phyloP scores from a whole-genome alignment of 1,139 yeast genomes.

The Eremothecium coryli region DNA sequence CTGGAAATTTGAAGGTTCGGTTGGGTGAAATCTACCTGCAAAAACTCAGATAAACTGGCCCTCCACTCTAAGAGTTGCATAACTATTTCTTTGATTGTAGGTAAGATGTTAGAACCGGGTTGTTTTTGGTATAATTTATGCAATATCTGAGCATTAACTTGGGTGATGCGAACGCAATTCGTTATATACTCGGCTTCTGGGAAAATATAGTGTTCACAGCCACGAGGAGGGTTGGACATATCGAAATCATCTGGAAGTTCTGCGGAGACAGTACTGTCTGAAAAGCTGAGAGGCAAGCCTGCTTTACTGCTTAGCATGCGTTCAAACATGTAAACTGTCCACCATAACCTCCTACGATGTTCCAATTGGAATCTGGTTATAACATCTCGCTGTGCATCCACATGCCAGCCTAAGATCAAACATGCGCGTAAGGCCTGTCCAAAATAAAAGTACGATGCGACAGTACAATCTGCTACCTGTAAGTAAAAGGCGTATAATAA shows the following conservation, averaged over 20 bases:
- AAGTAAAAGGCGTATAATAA: slow-evolving; percentile 69
- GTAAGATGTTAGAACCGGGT: slow-evolving; percentile 64
- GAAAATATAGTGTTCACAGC: slow-evolving; percentile 60
- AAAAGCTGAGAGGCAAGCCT: slow-evolving; percentile 69
- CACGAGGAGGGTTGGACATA: slow-evolving; percentile 46
- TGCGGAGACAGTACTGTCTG: slow-evolving; percentile 71
- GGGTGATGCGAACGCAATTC: slow-evolving; percentile 73
- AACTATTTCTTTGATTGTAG: slow-evolving; percentile 64
- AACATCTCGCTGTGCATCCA: slow-evolving; percentile 63
- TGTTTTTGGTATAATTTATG: slow-evolving; percentile 67
- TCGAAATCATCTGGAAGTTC: slow-evolving; percentile 68
- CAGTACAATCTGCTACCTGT: slow-evolving; percentile 79
- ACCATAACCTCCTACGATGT: slow-evolving; percentile 76
- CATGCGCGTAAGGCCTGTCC: slow-evolving; percentile 73
- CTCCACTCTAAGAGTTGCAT: slow-evolving; percentile 66
- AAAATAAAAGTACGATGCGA: slow-evolving; percentile 71
- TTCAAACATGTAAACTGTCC: slow-evolving; percentile 89
- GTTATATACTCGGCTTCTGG: slow-evolving; percentile 74
- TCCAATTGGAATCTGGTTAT: slow-evolving; percentile 61
- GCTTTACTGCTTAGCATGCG: slow-evolving; percentile 80
- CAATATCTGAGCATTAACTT: slow-evolving; percentile 66
- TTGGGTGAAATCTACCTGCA: slow-evolving; percentile 54
- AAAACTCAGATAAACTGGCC: slow-evolving; percentile 50
- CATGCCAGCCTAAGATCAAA: slow-evolving; percentile 72
- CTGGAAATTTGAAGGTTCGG: slow-evolving; percentile 53